Conservation (phyloP, 2,329 filamentous ascomycete genomes). For the Microascus cirrosus region DNA sequence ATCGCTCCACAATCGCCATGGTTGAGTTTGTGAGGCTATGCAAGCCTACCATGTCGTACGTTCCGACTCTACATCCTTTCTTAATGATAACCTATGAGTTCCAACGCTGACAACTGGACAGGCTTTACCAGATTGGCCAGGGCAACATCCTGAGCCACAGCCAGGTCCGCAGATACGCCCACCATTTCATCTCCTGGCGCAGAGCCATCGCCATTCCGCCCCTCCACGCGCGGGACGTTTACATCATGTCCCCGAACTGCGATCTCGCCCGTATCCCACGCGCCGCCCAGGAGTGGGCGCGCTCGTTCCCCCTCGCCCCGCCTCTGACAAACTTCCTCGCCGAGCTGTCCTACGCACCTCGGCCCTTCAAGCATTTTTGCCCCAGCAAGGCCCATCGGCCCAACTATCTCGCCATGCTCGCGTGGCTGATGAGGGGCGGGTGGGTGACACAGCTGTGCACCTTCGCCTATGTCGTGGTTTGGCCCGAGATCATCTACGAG, state of each 20-base stretch:
- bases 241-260: constrained; percentile 85
- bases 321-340: constrained; percentile 80
- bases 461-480: constrained; percentile 80
- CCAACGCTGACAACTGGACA: constrained; percentile 10
- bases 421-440: constrained; percentile 83
- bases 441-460: constrained; percentile 92
- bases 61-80: constrained; percentile 7
- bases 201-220: constrained; percentile 86
- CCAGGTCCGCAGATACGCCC: constrained; percentile 78
- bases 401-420: constrained; percentile 81
- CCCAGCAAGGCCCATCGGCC: constrained; percentile 81
- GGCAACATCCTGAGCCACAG: constrained; percentile 62
- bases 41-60: constrained; percentile 53
- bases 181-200: constrained; percentile 93
- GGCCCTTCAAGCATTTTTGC: constrained; percentile 73
- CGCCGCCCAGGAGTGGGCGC: constrained; percentile 62
- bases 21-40: constrained; percentile 72
- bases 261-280: constrained; percentile 60
- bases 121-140: constrained; percentile 58
- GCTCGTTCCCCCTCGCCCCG: constrained; percentile 72
- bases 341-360: constrained; percentile 66
- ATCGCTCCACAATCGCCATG: constrained; percentile 65
- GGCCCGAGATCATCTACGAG: constrained; percentile 70
- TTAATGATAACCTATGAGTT: background rate
- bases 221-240: constrained; percentile 78